Base-by-base conservation (phyloP, 2,329 filamentous ascomycete species). In the Aspergillus aculeatus region DNA sequence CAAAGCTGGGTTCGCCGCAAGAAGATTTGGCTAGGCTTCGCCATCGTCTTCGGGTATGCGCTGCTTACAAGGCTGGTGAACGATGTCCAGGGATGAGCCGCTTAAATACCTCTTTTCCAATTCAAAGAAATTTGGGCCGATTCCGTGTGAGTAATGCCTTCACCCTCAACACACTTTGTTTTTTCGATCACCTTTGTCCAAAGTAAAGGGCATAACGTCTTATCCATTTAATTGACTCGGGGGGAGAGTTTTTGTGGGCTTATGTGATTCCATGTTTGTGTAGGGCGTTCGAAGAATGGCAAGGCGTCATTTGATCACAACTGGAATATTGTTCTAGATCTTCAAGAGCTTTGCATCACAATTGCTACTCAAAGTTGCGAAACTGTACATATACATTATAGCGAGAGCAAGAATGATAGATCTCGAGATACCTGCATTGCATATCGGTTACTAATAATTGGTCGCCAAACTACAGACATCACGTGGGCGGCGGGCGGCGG, bases 1-100 rank as follows among this genome's bases (percentile, higher is more conserved):
- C 87, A 92, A 67, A 86, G 91, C 59, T 98, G 92, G 91, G 74
- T 96, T 64, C 83, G 86, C 66, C 84, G 87, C 63, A 91, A 97
- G 78, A 95, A 92, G 78, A 81, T 93, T 63, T 82, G 89, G 69
- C 80, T 96, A 50, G 83, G 86, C 1, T 85, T 90, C 9, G 86
- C 82, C 0, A 77, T 86, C 19, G 81, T 97, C 29, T 90, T 98
- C 71, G 77, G 89, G 16, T 98, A 97, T 76, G 92, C 96, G 11
- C 77, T 96, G 53, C 82, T 96, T 58, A 89, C 91, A 32, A 83
- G 94, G 67, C 75, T 96, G 14, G 76, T 96, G 35, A 86, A 87
- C 44, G 82, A 84, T 52, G 77, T 76, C 47, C 72, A 71, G 61
- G 70, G 68, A 61, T 75, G 63, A 73, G 50, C n/a, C 32, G 29